Conservation (phyloP, 345 rosid species). For the Eucalyptus shirleyi region DNA sequence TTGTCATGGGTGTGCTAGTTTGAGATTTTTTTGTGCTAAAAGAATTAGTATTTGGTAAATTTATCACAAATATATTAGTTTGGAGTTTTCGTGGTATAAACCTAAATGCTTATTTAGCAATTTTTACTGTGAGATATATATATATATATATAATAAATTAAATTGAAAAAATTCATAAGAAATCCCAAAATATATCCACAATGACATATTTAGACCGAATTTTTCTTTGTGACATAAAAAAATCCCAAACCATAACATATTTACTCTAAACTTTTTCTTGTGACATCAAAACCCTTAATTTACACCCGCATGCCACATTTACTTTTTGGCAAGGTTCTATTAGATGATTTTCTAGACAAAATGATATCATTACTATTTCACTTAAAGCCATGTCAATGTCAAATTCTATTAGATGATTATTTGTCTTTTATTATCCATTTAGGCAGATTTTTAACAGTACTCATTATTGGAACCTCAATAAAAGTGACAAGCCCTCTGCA, state of each 20-base stretch:
- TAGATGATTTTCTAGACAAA: neutral
- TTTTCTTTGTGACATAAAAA: neutral
- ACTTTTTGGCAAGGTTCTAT: neutral
- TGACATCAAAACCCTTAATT: neutral
- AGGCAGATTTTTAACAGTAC: too few species aligned
- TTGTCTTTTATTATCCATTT: neutral
- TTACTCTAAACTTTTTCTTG: neutral
- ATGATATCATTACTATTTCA: neutral
- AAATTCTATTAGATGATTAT: too few species aligned
- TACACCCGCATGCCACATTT: neutral
- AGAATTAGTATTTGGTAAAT: too few species aligned
- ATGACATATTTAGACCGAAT: neutral
- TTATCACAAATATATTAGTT: too few species aligned
- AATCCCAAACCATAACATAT: neutral
- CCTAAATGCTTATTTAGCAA: neutral
- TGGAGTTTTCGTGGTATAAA: too few species aligned
- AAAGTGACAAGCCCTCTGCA: neutral
- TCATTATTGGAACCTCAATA: neutral
- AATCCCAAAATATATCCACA: neutral
- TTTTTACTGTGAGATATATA: neutral
- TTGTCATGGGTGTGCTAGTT: too few species aligned
- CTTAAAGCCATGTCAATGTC: neutral
- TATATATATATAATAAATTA: too few species aligned
- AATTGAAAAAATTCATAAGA: neutral
- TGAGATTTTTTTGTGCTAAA: too few species aligned